Evolutionary conservation across 2,329 filamentous ascomycete genomes (phyloP).

Genomic region (Sclerotinia trifoliorum): DNA sequence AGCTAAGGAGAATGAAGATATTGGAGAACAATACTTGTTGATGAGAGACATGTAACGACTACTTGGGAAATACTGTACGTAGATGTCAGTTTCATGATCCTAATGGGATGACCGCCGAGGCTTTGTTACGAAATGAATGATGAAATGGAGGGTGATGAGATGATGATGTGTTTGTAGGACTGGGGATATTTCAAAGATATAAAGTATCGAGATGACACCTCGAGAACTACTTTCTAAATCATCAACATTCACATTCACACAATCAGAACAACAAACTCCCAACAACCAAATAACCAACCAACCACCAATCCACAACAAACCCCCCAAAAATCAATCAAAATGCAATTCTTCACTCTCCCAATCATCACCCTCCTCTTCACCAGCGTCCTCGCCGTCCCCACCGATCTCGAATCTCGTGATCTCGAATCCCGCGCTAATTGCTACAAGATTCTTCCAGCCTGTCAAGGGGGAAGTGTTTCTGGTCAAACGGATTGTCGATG

Average conservation of each 20-base stretch:
- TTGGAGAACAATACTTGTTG: no score
- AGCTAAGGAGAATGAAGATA: no score
- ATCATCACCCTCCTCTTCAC: neutral
- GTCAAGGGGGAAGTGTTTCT: neutral
- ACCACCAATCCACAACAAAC: neutral
- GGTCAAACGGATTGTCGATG: constrained; percentile 5
- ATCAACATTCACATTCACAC: neutral
- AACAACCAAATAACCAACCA: neutral
- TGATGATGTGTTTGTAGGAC: neutral
- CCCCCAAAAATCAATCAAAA: neutral
- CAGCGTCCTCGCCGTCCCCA: neutral
- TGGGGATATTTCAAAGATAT: neutral
- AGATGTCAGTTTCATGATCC: no score
- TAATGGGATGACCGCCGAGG: no score
- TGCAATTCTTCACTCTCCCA: neutral
- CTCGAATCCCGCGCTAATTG: neutral
- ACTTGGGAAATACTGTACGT: no score
- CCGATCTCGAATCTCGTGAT: neutral
- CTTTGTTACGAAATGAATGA: neutral
- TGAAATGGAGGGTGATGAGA: neutral
- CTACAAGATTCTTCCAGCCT: neutral
- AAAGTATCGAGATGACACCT: neutral
- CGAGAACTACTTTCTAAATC: neutral
- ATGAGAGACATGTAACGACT: no score
- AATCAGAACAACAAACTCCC: neutral